Percentiles rank a stretch among this genome's conserved stretches.
These are phyloP conservation scores for Diaporthe sp. DNA, from an alignment of 2,329 filamentous ascomycete genomes.

Conservation along the genomic window DNA sequence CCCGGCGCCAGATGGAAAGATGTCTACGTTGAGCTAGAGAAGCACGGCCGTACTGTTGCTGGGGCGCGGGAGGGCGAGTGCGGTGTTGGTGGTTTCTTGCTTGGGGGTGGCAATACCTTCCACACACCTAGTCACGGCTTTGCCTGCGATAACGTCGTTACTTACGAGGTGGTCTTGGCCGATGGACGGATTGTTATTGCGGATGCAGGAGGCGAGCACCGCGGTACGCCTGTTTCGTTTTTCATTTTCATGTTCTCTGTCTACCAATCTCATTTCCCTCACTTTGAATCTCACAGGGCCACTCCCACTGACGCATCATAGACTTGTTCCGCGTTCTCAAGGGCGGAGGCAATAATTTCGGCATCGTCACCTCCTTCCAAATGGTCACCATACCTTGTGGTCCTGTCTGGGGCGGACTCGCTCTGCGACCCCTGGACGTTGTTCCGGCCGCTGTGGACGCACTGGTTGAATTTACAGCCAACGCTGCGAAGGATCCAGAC, in stretches of 20 bases:
- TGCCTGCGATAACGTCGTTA: constrained; percentile 51
- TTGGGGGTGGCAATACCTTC: constrained; percentile 44
- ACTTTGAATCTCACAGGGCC: no score
- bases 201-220: constrained; percentile 29
- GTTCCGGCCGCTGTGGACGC: not conserved
- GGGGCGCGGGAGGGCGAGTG: constrained; percentile 42
- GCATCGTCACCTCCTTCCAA: constrained; percentile 34
- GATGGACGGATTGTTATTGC: constrained; percentile 44
- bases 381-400: not conserved
- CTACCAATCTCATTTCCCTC: no score
- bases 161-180: constrained; percentile 53
- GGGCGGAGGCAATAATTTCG: constrained; percentile 40
- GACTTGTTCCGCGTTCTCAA: constrained; percentile 39
- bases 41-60: constrained; percentile 38
- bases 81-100: constrained; percentile 43
- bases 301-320: not conserved
- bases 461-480: not conserved
- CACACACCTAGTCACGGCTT: constrained; percentile 47
- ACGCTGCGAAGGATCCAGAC: not conserved
- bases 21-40: constrained; percentile 49
- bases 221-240: not conserved
- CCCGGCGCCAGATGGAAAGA: constrained; percentile 49
- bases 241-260: no score
- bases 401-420: not conserved
- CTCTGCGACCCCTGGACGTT: not conserved